Evolutionary conservation across 2,329 filamentous ascomycete species (phyloP).

Genomic region (Xylaria polymorpha): DNA sequence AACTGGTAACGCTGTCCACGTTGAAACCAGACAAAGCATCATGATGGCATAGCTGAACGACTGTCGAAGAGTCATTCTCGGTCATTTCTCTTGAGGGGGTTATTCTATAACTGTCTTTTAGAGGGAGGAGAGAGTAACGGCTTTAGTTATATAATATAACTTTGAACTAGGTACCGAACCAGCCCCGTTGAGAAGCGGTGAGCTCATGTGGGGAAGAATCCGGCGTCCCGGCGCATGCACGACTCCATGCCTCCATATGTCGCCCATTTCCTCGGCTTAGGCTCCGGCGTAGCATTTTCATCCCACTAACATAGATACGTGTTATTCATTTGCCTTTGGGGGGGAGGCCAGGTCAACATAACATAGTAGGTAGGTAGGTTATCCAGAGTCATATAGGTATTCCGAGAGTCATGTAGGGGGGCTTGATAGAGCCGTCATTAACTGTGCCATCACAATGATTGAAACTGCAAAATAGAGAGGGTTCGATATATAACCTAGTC

Average conservation of each 20-base stretch:
- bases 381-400: background rate
- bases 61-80: background rate
- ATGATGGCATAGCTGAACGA: background rate
- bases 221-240: background rate
- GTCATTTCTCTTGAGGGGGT: background rate
- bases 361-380: too few species aligned
- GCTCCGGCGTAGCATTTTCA: conserved; percentile 1
- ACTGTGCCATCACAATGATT: background rate
- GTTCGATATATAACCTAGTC: background rate
- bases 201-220: background rate
- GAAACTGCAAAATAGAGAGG: background rate
- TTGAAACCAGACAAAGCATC: background rate
- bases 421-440: background rate
- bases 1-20: background rate
- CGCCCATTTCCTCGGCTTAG: background rate
- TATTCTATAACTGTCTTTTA: too few species aligned
- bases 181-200: background rate
- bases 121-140: too few species aligned
- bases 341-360: background rate
- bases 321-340: background rate
- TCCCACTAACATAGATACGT: background rate
- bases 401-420: background rate
- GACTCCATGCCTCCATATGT: background rate
- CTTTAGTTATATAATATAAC: too few species aligned
- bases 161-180: background rate